Evolutionary conservation across 2,329 filamentous ascomycete species (phyloP).

Genomic region (Tolypocladium sp.): DNA sequence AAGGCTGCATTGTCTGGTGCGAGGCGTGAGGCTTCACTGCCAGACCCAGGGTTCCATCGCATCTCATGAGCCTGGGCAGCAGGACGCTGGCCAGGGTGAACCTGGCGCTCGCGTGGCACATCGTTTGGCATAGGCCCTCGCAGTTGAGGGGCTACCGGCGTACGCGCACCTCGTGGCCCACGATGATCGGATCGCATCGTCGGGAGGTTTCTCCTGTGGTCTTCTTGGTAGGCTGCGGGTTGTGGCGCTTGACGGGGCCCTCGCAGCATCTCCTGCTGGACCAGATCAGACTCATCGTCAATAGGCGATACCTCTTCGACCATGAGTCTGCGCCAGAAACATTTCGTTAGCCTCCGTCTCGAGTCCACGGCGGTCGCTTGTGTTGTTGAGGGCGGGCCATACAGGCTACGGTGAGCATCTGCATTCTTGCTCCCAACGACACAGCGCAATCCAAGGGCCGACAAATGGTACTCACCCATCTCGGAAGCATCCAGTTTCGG

Average conservation of each 20-base stretch:
- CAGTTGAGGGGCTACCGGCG: background rate
- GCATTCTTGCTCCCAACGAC: background rate
- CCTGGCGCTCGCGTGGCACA: background rate
- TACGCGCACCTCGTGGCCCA: background rate
- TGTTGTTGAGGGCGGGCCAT: background rate
- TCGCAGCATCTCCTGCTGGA: background rate
- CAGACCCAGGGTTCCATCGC: background rate
- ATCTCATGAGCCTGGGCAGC: background rate
- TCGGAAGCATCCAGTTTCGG: conserved; percentile 30
- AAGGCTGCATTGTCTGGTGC: background rate
- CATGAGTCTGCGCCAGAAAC: conserved; percentile 10
- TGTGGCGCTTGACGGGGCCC: background rate
- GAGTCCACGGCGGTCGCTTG: background rate
- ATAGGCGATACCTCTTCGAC: conserved; percentile 42
- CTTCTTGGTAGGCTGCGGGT: conserved; percentile 1
- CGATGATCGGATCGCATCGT: background rate
- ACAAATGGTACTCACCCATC: conserved; percentile 29
- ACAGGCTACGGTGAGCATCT: background rate
- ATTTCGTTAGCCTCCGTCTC: background rate
- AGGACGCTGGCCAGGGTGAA: background rate
- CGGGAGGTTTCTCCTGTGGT: conserved; percentile 2
- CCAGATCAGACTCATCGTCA: conserved; percentile 28
- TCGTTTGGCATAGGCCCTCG: background rate
- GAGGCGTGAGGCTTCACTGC: background rate
- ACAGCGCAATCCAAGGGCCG: background rate